Percentiles rank a stretch among this genome's conserved stretches.
phyloP scores from a whole-genome alignment of 768 basidiomycete species.

The Sarcomyxa edulis region DNA sequence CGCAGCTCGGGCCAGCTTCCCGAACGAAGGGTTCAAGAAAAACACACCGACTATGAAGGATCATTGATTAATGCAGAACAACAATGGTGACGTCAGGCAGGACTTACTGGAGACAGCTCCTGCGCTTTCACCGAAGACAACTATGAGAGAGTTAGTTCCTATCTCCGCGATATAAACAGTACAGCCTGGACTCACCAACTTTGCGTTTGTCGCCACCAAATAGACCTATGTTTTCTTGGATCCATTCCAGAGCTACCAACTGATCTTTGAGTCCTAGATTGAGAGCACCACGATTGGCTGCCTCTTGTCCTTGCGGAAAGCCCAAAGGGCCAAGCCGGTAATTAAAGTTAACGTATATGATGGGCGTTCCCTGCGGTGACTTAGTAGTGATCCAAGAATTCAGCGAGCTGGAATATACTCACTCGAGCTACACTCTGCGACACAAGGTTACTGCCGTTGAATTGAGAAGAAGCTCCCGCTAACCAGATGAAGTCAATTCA shows the following conservation, averaged over 20 bases:
- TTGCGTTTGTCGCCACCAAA: conserved; percentile 49
- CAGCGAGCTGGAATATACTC: not conserved
- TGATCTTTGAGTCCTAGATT: conserved; percentile 39
- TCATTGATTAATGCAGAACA: too few species aligned
- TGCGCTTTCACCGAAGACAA: too few species aligned
- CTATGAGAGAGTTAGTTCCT: too few species aligned
- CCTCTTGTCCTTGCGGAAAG: conserved; percentile 35
- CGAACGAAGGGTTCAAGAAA: too few species aligned
- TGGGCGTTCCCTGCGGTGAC: conserved; percentile 31
- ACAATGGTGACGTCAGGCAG: too few species aligned
- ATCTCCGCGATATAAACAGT: too few species aligned
- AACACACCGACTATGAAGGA: too few species aligned
- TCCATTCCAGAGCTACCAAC: conserved; percentile 36
- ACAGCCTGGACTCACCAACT: too few species aligned
- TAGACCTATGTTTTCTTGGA: conserved; percentile 45
- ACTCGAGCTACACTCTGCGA: conserved; percentile 18
- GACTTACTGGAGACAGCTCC: too few species aligned
- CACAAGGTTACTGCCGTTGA: conserved; percentile 25
- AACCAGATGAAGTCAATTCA: not conserved
- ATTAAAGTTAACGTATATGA: conserved; percentile 43
- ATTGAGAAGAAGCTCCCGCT: conserved; percentile 13
- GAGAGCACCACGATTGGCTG: conserved; percentile 22
- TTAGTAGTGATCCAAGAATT: not conserved
- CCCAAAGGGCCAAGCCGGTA: conserved; percentile 47
- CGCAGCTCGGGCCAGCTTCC: too few species aligned